A percentile compares a stretch with the other conserved stretches of the same genome.
Evolutionary conservation across 208 protist genomes (phyloP).

Genomic region (Acanthamoeba castellanii): DNA sequence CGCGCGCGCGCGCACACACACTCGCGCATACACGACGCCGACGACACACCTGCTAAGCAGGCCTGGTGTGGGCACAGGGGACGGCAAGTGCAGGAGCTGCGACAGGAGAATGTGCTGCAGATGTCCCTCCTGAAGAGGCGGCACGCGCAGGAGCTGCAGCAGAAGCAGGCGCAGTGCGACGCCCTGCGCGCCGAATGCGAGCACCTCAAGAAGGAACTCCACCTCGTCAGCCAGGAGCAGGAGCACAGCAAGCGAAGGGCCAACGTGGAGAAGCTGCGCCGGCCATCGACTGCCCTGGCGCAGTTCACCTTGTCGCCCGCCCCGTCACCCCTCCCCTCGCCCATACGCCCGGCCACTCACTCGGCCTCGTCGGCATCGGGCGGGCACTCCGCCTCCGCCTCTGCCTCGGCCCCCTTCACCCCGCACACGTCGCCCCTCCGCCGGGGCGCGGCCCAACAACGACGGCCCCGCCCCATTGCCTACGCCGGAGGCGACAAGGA

Average conservation of each 20-base stretch:
- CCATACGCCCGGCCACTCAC: no score
- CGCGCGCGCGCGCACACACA: no score
- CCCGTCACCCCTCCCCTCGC: background rate
- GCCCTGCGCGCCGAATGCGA: slow-evolving; percentile 4
- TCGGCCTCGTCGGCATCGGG: no score
- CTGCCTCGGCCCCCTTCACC: no score
- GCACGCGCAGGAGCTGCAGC: background rate
- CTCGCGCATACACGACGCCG: no score
- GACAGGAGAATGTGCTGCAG: background rate
- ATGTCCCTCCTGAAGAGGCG: background rate
- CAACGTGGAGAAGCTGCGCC: background rate
- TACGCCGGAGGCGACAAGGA: no score
- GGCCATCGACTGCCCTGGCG: background rate
- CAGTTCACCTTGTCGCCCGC: background rate
- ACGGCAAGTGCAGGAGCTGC: background rate
- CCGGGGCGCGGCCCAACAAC: no score
- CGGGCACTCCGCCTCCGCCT: no score
- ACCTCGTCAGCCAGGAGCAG: background rate
- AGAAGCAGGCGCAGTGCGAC: background rate
- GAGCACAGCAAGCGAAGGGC: background rate
- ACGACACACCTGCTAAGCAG: no score
- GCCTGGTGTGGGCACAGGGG: background rate
- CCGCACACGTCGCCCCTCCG: no score
- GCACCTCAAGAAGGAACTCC: background rate
- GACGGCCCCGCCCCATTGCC: no score